Evolutionary conservation across 2,329 filamentous ascomycete genomes (phyloP).

Genomic region (Metarhizium rileyi): DNA sequence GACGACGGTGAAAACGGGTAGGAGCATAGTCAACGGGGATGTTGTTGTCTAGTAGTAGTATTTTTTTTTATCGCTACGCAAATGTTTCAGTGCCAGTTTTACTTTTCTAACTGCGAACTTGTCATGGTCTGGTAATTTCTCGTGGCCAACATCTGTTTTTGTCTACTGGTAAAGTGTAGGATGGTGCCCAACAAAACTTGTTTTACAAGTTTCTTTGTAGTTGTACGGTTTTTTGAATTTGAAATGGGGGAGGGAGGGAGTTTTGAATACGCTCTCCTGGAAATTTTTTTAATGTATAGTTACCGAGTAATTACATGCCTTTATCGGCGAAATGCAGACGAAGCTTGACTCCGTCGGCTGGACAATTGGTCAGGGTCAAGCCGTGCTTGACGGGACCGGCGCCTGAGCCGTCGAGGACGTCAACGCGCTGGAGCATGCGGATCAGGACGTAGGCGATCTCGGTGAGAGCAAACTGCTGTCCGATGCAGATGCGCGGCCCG

Average conservation of each 20-base stretch:
- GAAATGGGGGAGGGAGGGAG: too few relatives aligned
- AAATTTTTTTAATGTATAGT: too few relatives aligned
- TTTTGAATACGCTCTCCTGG: too few relatives aligned
- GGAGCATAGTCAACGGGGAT: conserved; percentile 14
- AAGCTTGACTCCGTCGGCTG: conserved; percentile 13
- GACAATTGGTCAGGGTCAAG: conserved; percentile 12
- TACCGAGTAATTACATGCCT: neutral
- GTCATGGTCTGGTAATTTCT: too few relatives aligned
- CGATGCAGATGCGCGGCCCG: conserved; percentile 19
- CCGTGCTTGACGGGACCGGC: conserved; percentile 11
- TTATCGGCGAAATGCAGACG: conserved; percentile 12
- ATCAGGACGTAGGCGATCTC: conserved; percentile 15
- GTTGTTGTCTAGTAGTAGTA: conserved; percentile 11
- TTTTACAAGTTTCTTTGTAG: too few relatives aligned
- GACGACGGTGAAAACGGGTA: conserved; percentile 32
- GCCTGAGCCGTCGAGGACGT: conserved; percentile 12
- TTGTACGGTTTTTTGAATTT: too few relatives aligned
- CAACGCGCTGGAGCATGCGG: conserved; percentile 13
- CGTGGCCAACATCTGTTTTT: too few relatives aligned
- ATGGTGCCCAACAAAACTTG: too few relatives aligned
- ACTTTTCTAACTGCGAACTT: too few relatives aligned
- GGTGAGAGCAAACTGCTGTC: conserved; percentile 18
- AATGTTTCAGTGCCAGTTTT: too few relatives aligned
- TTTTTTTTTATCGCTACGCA: too few relatives aligned
- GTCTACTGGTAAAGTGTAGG: too few relatives aligned